phyloP scores from a whole-genome alignment of 75 land plant genomes.

The Gnetum montanum region DNA sequence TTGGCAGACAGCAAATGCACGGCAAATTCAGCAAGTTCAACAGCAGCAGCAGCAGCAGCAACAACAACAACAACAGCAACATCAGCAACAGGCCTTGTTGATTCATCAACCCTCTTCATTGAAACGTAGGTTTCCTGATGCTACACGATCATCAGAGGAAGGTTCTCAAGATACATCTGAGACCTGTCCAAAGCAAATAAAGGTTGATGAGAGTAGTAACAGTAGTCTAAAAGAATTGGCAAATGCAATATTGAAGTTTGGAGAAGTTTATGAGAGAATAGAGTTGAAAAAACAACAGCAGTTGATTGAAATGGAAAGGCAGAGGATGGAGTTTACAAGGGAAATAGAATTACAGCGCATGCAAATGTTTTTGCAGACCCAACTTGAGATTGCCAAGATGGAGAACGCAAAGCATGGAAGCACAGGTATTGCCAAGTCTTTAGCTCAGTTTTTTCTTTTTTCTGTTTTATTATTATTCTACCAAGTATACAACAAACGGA shows the following conservation, averaged over 20 bases:
- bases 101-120: too few species aligned
- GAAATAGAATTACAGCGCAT: conserved; percentile 74
- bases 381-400: conserved; percentile 65
- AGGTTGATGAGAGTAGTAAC: too few species aligned
- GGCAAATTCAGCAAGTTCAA: conserved; percentile 5
- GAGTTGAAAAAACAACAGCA: conserved; percentile 56
- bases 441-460: too few species aligned
- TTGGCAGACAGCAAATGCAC: conserved; percentile 4
- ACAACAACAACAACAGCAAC: background rate
- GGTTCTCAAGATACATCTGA: too few species aligned
- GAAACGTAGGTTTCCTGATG: too few species aligned
- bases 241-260: conserved; percentile 47
- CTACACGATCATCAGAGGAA: too few species aligned
- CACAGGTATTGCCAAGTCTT: too few species aligned
- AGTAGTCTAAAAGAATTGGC: conserved; percentile 47
- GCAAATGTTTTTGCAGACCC: conserved; percentile 67
- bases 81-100: too few species aligned
- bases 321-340: conserved; percentile 62
- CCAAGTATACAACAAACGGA: too few species aligned
- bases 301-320: conserved; percentile 67
- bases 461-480: too few species aligned
- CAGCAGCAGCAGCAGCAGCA: background rate
- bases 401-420: conserved; percentile 26
- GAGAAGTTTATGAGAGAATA: conserved; percentile 60
- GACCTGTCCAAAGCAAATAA: too few species aligned